Base-by-base conservation (phyloP, 352 stramenopile genomes). In the Phytophthora sp. region DNA sequence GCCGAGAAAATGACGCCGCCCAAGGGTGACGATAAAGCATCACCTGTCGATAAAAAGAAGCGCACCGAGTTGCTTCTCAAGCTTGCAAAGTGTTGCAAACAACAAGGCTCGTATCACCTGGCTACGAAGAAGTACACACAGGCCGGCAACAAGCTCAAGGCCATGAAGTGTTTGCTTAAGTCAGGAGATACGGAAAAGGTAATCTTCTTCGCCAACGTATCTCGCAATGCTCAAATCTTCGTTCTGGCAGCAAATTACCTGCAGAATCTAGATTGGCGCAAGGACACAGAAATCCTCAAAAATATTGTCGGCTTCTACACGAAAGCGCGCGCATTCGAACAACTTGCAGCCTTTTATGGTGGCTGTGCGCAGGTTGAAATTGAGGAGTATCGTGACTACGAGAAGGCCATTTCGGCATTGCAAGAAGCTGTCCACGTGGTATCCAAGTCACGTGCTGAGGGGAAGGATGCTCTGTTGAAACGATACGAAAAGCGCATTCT, bases 71-170 rank as follows among this genome's bases (percentile, higher is more conserved):
- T 98, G 10, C 63, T 98, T 23, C 70, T 89, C n/a, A 91, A 96
- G 60, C 74, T 99, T 13, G 96, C 94, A 8, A 96, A 95, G 41
- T 91, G 76, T 61, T 97, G 89, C 67, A 97, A 98, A 60, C 89
- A 97, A 28, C 96, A 99, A 72, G 84, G 89, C 5, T 84, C 87
- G 48, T 98, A 95, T 66, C 89, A 97, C 46, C 65, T 98, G 27
- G 96, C 96, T 15, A 98, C 90, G 28, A 98, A 98, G 58, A 98
- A 98, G 54, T 99, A 98, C 71, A 98, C 95, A 1, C 89, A 98
- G 62, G 94, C 94, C 1, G 94, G 93, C 12, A 85, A 98, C 51
- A 94, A 93, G 17, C 68, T 97, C 18, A 89, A 96, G 51, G 96
- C 94, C 13, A 97, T 99, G 81, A 98, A 98, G 66, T 98, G 95